Evolutionary conservation across 176 grass and related monocot genomes (phyloP).

Genomic region (Otatea glauca): DNA sequence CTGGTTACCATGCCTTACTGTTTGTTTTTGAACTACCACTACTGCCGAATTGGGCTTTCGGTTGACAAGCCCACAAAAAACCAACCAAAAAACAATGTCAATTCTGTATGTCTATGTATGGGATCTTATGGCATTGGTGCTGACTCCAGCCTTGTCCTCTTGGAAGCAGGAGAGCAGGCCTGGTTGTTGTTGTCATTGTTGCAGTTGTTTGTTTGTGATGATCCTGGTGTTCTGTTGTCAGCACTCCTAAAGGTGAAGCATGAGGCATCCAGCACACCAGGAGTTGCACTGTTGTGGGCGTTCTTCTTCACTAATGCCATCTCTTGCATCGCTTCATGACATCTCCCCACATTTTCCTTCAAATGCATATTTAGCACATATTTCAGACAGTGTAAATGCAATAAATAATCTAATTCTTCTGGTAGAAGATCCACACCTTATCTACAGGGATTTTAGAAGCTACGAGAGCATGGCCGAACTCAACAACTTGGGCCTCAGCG

Average conservation of each 20-base stretch:
- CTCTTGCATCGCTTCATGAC: conserved; percentile 63
- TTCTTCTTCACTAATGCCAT: conserved; percentile 43
- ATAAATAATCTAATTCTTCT: not conserved
- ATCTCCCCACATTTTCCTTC: conserved; percentile 65
- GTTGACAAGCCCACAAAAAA: conserved; percentile 13
- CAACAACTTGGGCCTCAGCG: conserved; percentile 42
- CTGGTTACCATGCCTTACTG: conserved; percentile 17
- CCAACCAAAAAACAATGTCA: not conserved
- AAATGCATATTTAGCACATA: not conserved
- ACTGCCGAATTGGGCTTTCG: not conserved
- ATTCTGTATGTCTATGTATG: not conserved
- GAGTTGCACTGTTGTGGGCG: conserved; percentile 5
- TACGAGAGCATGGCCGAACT: conserved; percentile 38
- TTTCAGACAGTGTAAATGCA: not conserved
- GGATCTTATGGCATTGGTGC: conserved; percentile 32
- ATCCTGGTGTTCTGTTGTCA: conserved; percentile 26
- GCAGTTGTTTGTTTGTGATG: conserved; percentile 45
- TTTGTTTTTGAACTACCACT: conserved; percentile 10
- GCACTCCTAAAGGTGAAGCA: conserved; percentile 60
- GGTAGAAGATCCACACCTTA: conserved; percentile 56
- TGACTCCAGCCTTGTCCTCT: conserved; percentile 60
- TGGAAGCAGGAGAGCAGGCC: conserved; percentile 46
- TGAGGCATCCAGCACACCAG: conserved; percentile 63
- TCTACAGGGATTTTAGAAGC: conserved; percentile 51
- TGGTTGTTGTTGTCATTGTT: conserved; percentile 35